phyloP scores from a whole-genome alignment of 805 yeast genomes.

The Metschnikowia similis region DNA sequence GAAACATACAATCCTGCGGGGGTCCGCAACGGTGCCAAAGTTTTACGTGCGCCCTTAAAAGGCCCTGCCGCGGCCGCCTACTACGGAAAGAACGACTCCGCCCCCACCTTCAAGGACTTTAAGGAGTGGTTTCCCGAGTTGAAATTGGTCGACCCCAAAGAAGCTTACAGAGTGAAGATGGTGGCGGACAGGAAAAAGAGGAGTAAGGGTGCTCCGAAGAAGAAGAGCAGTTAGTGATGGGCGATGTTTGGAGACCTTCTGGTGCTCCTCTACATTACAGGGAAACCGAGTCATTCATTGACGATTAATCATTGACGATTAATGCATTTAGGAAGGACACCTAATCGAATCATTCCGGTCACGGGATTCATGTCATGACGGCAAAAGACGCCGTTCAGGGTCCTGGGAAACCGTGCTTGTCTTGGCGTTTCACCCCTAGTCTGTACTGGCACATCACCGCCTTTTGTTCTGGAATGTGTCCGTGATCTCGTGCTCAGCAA shows the following conservation, averaged over 20 bases:
- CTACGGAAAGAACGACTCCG: constrained; percentile 65
- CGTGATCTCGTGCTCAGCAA: background rate
- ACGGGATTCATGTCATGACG: too few relatives aligned
- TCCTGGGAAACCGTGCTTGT: too few relatives aligned
- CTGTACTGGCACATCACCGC: background rate
- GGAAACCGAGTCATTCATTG: too few relatives aligned
- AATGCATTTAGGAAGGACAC: too few relatives aligned
- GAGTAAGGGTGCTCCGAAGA: constrained; percentile 86
- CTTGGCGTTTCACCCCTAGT: too few relatives aligned
- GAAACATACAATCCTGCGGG: constrained; percentile 64
- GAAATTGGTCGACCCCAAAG: constrained; percentile 61
- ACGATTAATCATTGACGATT: too few relatives aligned
- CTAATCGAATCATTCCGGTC: too few relatives aligned
- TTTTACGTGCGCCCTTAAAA: constrained; percentile 60
- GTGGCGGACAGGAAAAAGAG: constrained; percentile 68
- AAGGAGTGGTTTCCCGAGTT: constrained; percentile 48
- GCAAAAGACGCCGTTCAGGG: too few relatives aligned
- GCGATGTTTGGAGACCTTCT: too few relatives aligned
- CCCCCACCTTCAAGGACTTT: constrained; percentile 60
- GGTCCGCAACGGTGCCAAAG: constrained; percentile 68
- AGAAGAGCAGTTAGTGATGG: constrained; percentile 35
- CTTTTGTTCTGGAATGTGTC: constrained; percentile 1
- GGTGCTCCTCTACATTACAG: too few relatives aligned
- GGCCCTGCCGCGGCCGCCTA: constrained; percentile 70
- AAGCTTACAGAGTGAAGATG: constrained; percentile 63